Base-by-base conservation (phyloP, 2,329 filamentous ascomycete genomes). In the Epichloe uncinata region DNA sequence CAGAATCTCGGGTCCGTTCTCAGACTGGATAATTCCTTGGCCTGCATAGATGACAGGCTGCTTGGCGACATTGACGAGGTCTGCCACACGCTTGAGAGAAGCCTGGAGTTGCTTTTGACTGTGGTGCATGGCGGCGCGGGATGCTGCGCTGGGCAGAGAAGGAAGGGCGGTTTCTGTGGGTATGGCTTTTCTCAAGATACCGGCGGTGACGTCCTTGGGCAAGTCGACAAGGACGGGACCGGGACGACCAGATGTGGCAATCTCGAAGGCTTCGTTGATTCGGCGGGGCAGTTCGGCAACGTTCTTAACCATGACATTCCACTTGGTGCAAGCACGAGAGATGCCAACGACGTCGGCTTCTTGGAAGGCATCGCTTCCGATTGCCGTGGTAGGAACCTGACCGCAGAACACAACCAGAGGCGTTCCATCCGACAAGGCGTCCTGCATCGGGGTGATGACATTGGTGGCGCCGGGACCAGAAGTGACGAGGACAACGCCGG, bases 231-330 rank as follows among this genome's bases (percentile, higher is more conserved):
- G 79, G 36, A 97, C 93, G 30, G 93, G 93, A 22, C 93, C 93
- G 13, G 93, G 93, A 45, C 93, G 81, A 53, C 93, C 93, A 60
- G 85, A 93, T 41, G 88, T 97, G 40, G 93, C 93, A 63, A 97
- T 97, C 71, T 97, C 90, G 63, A 97, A 97, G 45, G 93, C 93
- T 72, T 97, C 93, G 67, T 96, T 95, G 64, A 97, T 97, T 56
- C 91, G 81, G 60, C 87, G 81, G 47, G 93, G 93, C 50, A 98
- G 76, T 70, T 98, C 93, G 47, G 87, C 89, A 50, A 95, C 82
- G 66, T 84, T 91, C 77, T 94, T 96, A 45, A 96, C 88, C 89
- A 97, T 94, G 53, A 95, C 88, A 61, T 97, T 97, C 93, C 93
- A 98, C 74, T 97, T 97, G 58, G 90, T 96, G 76, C 90, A 96